Percentiles rank a stretch among this genome's conserved stretches.
phyloP scores from a whole-genome alignment of 23 red algal species.

The Gracilaria vermiculophylla region DNA sequence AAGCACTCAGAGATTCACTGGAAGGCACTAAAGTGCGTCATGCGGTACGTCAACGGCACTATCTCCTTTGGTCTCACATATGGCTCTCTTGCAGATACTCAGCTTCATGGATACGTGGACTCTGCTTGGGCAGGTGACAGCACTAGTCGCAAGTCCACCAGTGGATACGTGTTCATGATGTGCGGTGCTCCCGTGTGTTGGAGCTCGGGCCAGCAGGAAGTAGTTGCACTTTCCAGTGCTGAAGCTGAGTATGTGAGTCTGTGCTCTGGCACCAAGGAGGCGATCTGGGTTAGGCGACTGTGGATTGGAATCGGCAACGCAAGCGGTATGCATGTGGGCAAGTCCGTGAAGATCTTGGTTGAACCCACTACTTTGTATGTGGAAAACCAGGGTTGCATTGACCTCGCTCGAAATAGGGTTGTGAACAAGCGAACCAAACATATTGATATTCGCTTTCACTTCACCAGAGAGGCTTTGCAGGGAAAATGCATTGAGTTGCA shows the following conservation, averaged over 20 bases:
- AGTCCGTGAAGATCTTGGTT: background rate
- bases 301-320: background rate
- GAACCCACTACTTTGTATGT: constrained; percentile 15
- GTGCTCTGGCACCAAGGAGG: constrained; percentile 2
- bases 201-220: constrained; percentile 32
- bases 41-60: constrained; percentile 26
- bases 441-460: constrained; percentile 13
- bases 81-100: background rate
- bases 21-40: constrained; percentile 27
- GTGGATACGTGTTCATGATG: constrained; percentile 26
- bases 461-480: background rate
- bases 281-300: constrained; percentile 18
- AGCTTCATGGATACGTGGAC: constrained; percentile 1
- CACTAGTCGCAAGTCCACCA: constrained; percentile 16
- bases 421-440: constrained; percentile 27
- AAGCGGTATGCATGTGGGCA: background rate
- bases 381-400: constrained; percentile 18
- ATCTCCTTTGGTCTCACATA: background rate
- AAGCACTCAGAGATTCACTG: background rate
- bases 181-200: background rate
- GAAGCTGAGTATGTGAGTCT: constrained; percentile 49
- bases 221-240: constrained; percentile 46
- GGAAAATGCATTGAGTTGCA: background rate
- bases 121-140: constrained; percentile 6
- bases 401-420: constrained; percentile 4